These are phyloP conservation scores for Coemansia javaensis DNA, from an alignment of 192 early-diverging fungal species.

Conservation along the genomic window DNA sequence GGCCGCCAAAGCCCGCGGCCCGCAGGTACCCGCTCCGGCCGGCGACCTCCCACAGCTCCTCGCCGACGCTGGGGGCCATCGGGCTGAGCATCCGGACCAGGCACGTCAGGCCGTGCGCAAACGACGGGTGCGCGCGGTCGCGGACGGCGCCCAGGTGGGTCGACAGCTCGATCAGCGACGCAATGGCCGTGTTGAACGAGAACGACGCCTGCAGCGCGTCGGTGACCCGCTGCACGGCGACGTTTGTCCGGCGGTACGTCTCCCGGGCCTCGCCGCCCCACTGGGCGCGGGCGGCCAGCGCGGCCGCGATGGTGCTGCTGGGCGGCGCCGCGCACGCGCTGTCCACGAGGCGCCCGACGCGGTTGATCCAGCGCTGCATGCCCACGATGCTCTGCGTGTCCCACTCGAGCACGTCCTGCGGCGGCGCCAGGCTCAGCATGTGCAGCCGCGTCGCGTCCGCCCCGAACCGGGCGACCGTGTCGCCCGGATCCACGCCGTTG, in stretches of 20 bases:
- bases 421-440: conserved; percentile 83
- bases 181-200: conserved; percentile 80
- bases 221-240: conserved; percentile 43
- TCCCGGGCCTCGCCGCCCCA: conserved; percentile 31
- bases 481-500: conserved; percentile 85
- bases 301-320: conserved; percentile 36
- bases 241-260: conserved; percentile 27
- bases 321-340: conserved; percentile 44
- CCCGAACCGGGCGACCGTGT: conserved; percentile 54
- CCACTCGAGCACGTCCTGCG: conserved; percentile 86
- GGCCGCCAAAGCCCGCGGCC: neutral
- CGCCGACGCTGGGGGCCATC: conserved; percentile 67
- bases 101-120: conserved; percentile 49
- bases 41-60: conserved; percentile 63
- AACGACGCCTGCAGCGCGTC: conserved; percentile 39
- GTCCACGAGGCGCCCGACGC: conserved; percentile 58
- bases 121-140: conserved; percentile 47
- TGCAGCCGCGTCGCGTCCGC: conserved; percentile 81
- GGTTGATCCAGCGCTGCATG: conserved; percentile 80
- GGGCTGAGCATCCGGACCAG: conserved; percentile 70
- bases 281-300: conserved; percentile 12
- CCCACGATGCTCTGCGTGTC: conserved; percentile 86
- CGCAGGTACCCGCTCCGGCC: conserved; percentile 21
- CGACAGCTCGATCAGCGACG: conserved; percentile 79
- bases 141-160: conserved; percentile 31